Percentiles rank a stretch among this genome's conserved stretches.
Conservation (phyloP, 257 asterid genomes). For the Lycium ferocissimum region DNA sequence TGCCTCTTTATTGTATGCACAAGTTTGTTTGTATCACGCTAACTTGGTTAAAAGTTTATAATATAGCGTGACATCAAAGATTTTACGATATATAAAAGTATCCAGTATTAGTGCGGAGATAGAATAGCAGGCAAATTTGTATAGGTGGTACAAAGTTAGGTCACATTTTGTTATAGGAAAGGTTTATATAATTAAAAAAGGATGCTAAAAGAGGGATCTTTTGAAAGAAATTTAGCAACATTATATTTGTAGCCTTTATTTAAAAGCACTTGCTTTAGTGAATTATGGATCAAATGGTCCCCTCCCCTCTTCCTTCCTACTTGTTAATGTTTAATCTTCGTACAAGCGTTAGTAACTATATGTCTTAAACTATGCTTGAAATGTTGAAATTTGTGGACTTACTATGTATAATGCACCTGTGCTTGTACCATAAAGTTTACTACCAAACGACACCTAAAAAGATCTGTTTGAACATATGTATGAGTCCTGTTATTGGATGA, state of each 20-base stretch:
- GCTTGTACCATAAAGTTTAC: background rate
- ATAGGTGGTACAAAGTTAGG: background rate
- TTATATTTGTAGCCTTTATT: slow-evolving; percentile 27
- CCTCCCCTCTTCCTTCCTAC: slow-evolving; percentile 14
- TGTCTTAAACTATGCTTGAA: background rate
- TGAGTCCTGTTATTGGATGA: background rate
- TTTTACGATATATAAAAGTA: background rate
- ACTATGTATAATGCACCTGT: too few relatives aligned
- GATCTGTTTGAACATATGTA: background rate
- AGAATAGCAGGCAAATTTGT: background rate
- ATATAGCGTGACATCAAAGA: background rate
- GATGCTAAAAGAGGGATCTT: too few relatives aligned
- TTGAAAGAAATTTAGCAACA: background rate
- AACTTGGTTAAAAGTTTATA: background rate
- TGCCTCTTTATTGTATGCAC: background rate
- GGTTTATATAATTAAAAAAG: background rate
- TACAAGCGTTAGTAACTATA: slow-evolving; percentile 29
- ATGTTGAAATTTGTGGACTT: background rate
- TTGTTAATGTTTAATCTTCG: slow-evolving; percentile 29
- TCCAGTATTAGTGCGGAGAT: background rate
- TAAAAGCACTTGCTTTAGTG: slow-evolving; percentile 24
- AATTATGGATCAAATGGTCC: slow-evolving; percentile 47
- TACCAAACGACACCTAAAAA: background rate
- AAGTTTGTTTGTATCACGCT: background rate
- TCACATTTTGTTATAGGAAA: background rate